A percentile compares a stretch with the other conserved stretches of the same genome.
phyloP scores from a whole-genome alignment of 345 rosid genomes.

The Conringia planisiliqua region DNA sequence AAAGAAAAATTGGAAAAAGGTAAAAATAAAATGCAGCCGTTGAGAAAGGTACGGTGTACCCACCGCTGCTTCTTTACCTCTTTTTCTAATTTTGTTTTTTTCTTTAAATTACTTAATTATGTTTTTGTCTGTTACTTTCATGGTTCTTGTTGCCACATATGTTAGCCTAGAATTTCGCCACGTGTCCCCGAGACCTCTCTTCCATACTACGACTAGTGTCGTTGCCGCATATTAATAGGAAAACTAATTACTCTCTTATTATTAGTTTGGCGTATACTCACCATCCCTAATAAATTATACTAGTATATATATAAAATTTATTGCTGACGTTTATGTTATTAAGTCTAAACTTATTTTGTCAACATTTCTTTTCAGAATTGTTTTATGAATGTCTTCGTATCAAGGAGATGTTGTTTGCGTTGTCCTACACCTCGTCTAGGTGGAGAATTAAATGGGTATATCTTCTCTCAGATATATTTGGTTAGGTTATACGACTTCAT shows the following conservation, averaged over 20 bases:
- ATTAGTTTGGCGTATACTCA: constrained; percentile 23
- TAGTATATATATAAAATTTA: not conserved
- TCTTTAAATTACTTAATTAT: not conserved
- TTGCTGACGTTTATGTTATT: not conserved
- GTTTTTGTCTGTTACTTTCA: constrained; percentile 22
- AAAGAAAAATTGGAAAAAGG: not conserved
- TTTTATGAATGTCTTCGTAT: not conserved
- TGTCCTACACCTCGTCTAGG: constrained; percentile 1
- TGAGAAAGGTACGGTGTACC: constrained; percentile 37
- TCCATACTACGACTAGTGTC: constrained; percentile 4
- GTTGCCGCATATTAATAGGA: constrained; percentile 4
- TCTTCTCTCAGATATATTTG: not conserved
- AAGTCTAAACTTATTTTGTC: not conserved
- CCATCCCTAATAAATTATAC: not conserved
- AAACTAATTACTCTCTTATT: constrained; percentile 8
- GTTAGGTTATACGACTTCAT: not conserved
- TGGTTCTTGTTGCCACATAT: constrained; percentile 32
- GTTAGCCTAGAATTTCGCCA: not conserved
- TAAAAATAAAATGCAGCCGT: constrained; percentile 12
- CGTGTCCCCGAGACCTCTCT: constrained; percentile 6
- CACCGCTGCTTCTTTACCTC: constrained; percentile 23
- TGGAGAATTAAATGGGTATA: not conserved
- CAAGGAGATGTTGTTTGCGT: not conserved
- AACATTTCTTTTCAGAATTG: not conserved
- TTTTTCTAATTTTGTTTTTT: not conserved